Evolutionary conservation across 1,284 basidiomycete species (phyloP).

Genomic region (Phylloboletellus chloephorus): DNA sequence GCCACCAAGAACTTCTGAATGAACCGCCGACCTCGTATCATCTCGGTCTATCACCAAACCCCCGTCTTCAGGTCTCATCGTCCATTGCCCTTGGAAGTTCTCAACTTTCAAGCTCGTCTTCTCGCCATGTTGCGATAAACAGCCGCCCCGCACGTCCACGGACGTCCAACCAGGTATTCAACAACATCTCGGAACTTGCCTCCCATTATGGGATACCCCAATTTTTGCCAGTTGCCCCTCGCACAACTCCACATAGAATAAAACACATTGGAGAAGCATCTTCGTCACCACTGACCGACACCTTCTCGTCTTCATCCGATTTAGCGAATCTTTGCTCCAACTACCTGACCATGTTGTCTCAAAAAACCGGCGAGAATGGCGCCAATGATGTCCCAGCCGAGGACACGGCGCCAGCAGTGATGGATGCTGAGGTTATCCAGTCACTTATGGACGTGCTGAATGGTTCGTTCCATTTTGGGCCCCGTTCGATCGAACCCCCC

Average conservation of each 20-base stretch:
- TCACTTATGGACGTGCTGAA: conserved; percentile 41
- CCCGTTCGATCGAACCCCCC: background rate
- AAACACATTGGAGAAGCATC: conserved; percentile 27
- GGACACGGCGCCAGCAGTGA: conserved; percentile 18
- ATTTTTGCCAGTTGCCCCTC: conserved; percentile 59
- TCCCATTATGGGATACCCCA: conserved; percentile 72
- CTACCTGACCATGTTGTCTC: conserved; percentile 46
- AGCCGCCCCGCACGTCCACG: conserved; percentile 35
- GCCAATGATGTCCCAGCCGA: conserved; percentile 15
- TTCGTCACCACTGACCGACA: conserved; percentile 16
- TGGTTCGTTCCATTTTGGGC: conserved; percentile 27
- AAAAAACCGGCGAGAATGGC: conserved; percentile 31
- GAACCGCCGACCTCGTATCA: conserved; percentile 28
- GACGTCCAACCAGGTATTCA: conserved; percentile 45
- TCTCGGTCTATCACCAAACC: conserved; percentile 27
- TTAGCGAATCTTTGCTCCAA: conserved; percentile 39
- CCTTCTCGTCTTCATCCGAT: conserved; percentile 26
- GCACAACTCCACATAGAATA: conserved; percentile 44
- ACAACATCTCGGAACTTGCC: conserved; percentile 51
- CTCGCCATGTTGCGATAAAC: conserved; percentile 46
- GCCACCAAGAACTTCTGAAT: conserved; percentile 28
- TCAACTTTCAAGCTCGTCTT: conserved; percentile 37
- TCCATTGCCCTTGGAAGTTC: conserved; percentile 35
- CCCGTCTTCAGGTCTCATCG: conserved; percentile 32
- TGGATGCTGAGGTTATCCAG: conserved; percentile 33